Evolutionary conservation across 2,329 filamentous ascomycete species (phyloP).

Genomic region (Aureobasidium melanogenum): DNA sequence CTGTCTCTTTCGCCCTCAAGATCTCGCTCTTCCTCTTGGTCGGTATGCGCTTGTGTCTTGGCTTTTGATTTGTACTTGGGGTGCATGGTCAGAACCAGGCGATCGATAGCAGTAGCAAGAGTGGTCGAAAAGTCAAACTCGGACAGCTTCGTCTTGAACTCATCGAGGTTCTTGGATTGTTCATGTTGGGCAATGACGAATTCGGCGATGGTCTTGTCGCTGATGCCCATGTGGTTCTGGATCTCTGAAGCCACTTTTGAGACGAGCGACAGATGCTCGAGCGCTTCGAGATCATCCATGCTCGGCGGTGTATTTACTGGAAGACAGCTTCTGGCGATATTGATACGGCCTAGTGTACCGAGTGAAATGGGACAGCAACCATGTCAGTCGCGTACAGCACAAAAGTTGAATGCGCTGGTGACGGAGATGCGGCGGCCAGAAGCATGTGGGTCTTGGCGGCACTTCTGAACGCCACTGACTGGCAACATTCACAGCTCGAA

Average conservation of each 20-base stretch:
- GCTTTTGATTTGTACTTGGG: constrained; percentile 63
- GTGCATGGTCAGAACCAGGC: constrained; percentile 80
- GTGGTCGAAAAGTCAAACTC: constrained; percentile 76
- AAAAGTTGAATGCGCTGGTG: not conserved
- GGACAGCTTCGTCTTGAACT: constrained; percentile 69
- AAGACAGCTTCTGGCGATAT: not conserved
- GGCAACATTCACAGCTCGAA: not conserved
- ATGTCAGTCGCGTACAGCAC: not conserved
- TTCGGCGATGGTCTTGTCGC: constrained; percentile 90
- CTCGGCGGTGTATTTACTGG: not conserved
- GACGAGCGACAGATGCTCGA: constrained; percentile 89
- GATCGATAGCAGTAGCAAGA: constrained; percentile 84
- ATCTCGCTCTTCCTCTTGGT: constrained; percentile 31
- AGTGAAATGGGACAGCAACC: not conserved
- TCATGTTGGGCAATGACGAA: constrained; percentile 88
- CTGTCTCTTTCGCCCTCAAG: constrained; percentile 47
- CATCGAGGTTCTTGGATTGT: constrained; percentile 58
- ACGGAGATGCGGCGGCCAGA: not conserved
- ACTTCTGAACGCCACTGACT: not conserved
- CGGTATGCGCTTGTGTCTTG: constrained; percentile 18
- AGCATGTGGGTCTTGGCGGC: not conserved
- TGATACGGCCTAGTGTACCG: not conserved
- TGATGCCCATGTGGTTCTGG: constrained; percentile 85
- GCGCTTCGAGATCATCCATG: constrained; percentile 86
- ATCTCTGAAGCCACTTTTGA: constrained; percentile 91